Evolutionary conservation across 768 basidiomycete species (phyloP).

Genomic region (Kwoniella bestiolae): DNA sequence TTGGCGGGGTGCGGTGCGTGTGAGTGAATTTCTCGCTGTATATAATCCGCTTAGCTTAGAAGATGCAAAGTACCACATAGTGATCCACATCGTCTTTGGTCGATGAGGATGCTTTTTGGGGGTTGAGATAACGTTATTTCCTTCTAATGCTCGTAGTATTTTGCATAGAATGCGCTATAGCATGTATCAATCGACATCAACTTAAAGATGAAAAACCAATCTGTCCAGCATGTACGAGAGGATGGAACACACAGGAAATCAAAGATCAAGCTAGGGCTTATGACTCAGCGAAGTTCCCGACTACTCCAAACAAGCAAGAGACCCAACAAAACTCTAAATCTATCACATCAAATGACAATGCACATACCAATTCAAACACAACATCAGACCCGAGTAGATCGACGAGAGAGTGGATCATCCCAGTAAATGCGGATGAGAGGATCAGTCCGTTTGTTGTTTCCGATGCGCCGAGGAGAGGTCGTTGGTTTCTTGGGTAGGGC

Average conservation of each 20-base stretch:
- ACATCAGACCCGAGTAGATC: not conserved
- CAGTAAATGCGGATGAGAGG: no score
- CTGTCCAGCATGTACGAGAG: slow-evolving; percentile 26
- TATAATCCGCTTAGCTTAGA: not conserved
- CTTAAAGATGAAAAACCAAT: not conserved
- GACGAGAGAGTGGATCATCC: no score
- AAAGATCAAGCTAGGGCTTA: slow-evolving; percentile 16
- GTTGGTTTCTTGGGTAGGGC: no score
- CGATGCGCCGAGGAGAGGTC: no score
- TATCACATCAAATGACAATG: no score
- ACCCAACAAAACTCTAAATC: no score
- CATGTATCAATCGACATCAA: not conserved
- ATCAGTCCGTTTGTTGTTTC: no score
- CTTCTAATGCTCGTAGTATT: slow-evolving; percentile 7
- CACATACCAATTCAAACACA: not conserved
- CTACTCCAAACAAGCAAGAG: not conserved
- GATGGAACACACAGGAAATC: slow-evolving; percentile 2
- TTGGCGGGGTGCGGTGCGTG: slow-evolving; percentile 17
- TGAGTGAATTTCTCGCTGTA: slow-evolving; percentile 7
- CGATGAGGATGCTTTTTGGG: no score
- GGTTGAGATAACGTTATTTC: not conserved
- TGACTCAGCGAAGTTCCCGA: not conserved
- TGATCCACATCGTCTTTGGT: no score
- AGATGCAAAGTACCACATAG: no score
- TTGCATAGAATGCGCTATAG: slow-evolving; percentile 20